phyloP scores from a whole-genome alignment of 2,329 filamentous ascomycete genomes.

The Colletotrichum sp. region DNA sequence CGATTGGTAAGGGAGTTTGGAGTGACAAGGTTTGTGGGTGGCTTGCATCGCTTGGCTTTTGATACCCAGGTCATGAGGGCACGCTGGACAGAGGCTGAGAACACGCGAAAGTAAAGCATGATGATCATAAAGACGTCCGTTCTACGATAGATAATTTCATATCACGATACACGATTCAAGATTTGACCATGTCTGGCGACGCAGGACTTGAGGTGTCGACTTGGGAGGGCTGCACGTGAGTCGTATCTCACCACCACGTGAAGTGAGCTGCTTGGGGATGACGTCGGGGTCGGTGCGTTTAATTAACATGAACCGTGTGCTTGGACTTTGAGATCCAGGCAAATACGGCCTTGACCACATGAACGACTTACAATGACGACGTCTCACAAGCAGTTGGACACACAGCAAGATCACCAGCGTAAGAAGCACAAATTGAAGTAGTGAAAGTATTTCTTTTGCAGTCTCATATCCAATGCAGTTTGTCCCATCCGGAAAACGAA shows the following conservation, averaged over 20 bases:
- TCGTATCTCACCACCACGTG: neutral
- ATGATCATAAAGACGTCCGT: neutral
- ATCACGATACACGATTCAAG: neutral
- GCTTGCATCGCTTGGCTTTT: neutral
- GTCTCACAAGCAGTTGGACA: fast-evolving
- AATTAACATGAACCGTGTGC: neutral
- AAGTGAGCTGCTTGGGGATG: neutral
- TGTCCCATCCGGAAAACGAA: neutral
- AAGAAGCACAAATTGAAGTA: neutral
- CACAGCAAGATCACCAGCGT: neutral
- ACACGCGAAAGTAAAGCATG: neutral
- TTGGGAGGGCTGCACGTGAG: neutral
- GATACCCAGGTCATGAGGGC: neutral
- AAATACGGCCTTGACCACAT: neutral
- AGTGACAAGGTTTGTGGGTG: neutral
- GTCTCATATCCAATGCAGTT: neutral
- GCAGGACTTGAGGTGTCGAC: neutral
- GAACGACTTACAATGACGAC: neutral
- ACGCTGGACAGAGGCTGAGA: neutral
- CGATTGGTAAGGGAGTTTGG: neutral
- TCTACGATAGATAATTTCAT: neutral
- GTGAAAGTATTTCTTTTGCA: neutral
- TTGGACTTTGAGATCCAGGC: neutral
- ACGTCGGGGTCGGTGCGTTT: neutral
- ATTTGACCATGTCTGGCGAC: neutral